Evolutionary conservation across 345 rosid species (phyloP).

Genomic region (Corchorus olitorius): DNA sequence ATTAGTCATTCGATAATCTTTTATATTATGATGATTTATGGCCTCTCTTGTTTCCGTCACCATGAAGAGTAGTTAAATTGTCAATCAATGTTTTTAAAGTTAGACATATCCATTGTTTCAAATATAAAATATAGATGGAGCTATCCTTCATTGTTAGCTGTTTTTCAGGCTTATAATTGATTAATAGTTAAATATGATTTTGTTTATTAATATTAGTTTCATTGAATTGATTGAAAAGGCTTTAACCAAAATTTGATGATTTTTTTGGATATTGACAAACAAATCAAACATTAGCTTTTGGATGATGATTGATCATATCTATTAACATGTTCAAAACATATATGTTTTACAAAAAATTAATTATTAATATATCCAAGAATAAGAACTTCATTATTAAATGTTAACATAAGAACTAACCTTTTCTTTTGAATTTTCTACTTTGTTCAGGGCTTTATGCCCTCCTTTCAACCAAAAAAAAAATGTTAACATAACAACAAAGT

Average conservation of each 20-base stretch:
- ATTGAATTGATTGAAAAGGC: constrained; percentile 4
- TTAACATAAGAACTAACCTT: too few species aligned
- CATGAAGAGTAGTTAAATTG: constrained; percentile 12
- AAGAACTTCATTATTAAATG: too few species aligned
- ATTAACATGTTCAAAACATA: not conserved
- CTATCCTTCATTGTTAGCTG: not conserved
- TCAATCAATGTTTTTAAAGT: constrained; percentile 11
- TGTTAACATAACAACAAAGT: too few species aligned
- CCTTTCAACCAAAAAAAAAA: too few species aligned
- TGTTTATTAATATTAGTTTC: not conserved
- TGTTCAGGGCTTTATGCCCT: too few species aligned
- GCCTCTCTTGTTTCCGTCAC: not conserved
- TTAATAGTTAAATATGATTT: not conserved
- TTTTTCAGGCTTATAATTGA: constrained; percentile 6
- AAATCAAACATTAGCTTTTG: not conserved
- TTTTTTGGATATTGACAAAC: not conserved
- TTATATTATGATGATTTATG: not conserved
- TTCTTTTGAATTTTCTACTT: too few species aligned
- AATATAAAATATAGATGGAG: not conserved
- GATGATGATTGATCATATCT: not conserved
- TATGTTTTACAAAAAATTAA: too few species aligned
- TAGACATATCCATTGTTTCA: not conserved
- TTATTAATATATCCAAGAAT: too few species aligned
- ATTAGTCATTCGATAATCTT: not conserved
- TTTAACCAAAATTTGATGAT: not conserved